Conservation (phyloP, 306 rosid species). For the Carpinus viminea region DNA sequence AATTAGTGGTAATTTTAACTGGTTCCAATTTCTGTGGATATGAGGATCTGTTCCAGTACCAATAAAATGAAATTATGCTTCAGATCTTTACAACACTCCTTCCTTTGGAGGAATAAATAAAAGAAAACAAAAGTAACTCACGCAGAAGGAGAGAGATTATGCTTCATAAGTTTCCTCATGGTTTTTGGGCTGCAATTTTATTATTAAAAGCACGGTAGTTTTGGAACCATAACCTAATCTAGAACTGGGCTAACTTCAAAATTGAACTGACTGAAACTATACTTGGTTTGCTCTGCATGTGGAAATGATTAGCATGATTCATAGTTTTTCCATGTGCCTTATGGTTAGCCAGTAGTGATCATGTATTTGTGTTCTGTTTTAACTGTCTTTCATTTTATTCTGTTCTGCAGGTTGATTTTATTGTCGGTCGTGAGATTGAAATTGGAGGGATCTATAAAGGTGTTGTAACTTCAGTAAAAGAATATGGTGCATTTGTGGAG, state of each 20-base stretch:
- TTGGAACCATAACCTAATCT: background rate
- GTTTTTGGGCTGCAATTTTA: too few species aligned
- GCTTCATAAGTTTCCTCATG: background rate
- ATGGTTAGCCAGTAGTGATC: background rate
- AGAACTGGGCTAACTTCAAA: background rate
- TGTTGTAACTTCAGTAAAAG: constrained; percentile 62
- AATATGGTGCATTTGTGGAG: constrained; percentile 95
- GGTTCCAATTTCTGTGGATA: background rate
- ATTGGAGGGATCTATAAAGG: constrained; percentile 89
- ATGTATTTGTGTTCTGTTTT: background rate
- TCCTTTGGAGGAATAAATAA: background rate
- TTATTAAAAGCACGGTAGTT: background rate
- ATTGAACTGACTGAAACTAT: background rate
- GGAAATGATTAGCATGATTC: background rate
- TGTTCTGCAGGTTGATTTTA: constrained; percentile 69
- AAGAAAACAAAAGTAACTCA: background rate
- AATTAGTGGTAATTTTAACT: background rate
- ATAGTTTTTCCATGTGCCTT: background rate
- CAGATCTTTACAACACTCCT: background rate
- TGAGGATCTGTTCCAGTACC: background rate
- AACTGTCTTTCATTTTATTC: constrained; percentile 12
- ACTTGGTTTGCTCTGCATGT: background rate
- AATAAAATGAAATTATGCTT: background rate
- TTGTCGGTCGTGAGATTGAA: constrained; percentile 91
- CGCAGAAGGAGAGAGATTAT: background rate